Conservation (phyloP, 2,329 filamentous ascomycete species). For the Byssochlamys sp. region DNA sequence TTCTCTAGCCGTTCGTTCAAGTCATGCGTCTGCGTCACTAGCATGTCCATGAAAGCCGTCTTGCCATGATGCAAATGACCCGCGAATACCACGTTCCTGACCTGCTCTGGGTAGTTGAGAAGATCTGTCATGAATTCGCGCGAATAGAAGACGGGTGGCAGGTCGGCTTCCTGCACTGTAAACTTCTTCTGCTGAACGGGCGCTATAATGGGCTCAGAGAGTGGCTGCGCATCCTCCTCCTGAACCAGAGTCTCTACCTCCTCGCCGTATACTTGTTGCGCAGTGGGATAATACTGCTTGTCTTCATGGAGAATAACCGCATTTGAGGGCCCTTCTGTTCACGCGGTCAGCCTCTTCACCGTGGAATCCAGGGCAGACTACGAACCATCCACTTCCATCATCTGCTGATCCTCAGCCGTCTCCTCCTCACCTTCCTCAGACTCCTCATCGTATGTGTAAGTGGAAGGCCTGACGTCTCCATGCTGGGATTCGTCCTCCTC, state of each 20-base stretch:
- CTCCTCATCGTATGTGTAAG: conserved; percentile 68
- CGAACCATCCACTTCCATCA: conserved; percentile 85
- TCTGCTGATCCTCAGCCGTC: conserved; percentile 61
- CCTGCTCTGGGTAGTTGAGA: conserved; percentile 92
- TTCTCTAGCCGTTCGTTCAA: conserved; percentile 69
- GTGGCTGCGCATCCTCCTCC: conserved; percentile 89
- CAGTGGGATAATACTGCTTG: conserved; percentile 99
- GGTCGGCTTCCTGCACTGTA: conserved; percentile 79
- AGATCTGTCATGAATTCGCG: conserved; percentile 88
- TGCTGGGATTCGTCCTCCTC: conserved; percentile 72
- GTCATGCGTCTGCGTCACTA: conserved; percentile 90
- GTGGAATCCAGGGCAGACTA: conserved; percentile 2
- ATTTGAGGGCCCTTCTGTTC: conserved; percentile 74
- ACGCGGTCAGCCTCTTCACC: not conserved
- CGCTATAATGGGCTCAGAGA: conserved; percentile 85
- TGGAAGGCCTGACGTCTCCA: conserved; percentile 64
- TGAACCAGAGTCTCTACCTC: conserved; percentile 94
- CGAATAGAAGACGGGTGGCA: conserved; percentile 79
- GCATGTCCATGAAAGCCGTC: conserved; percentile 96
- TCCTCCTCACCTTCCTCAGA: conserved; percentile 53
- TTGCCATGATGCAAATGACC: conserved; percentile 96
- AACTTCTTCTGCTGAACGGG: conserved; percentile 94
- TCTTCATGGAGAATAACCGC: conserved; percentile 97
- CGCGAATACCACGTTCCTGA: conserved; percentile 80
- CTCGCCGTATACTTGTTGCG: conserved; percentile 84